Evolutionary conservation across 768 basidiomycete species (phyloP).

Genomic region (Antrodiella citrinella): DNA sequence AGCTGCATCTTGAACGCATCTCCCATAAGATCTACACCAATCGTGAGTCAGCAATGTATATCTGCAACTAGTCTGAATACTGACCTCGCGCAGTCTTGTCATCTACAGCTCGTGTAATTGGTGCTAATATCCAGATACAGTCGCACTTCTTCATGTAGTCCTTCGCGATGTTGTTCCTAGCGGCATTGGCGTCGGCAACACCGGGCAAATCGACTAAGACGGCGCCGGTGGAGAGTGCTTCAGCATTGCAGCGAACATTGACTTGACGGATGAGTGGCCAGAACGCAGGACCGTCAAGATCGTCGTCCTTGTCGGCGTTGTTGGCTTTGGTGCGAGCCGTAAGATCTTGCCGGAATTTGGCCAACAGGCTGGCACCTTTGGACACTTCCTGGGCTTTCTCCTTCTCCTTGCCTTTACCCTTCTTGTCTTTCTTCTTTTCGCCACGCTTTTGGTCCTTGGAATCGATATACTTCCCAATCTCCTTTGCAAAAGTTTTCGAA

Average conservation of each 20-base stretch:
- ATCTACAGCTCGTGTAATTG: constrained; percentile 56
- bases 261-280: constrained; percentile 63
- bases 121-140: constrained; percentile 61
- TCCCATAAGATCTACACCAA: constrained; percentile 42
- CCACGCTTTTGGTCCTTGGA: constrained; percentile 52
- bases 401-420: constrained; percentile 20
- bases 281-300: constrained; percentile 31
- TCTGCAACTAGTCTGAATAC: background rate
- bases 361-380: constrained; percentile 12
- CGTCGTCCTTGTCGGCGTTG: constrained; percentile 27
- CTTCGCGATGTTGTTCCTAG: constrained; percentile 53
- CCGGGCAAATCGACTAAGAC: constrained; percentile 60
- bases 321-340: constrained; percentile 24
- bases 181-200: constrained; percentile 59
- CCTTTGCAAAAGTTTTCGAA: constrained; percentile 43
- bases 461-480: constrained; percentile 58
- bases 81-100: constrained; percentile 55
- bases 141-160: constrained; percentile 61
- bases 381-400: constrained; percentile 9
- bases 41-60: background rate
- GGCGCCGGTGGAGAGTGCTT: constrained; percentile 50
- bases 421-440: constrained; percentile 36
- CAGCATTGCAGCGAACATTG: constrained; percentile 44
- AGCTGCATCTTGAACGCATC: constrained; percentile 58
- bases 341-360: constrained; percentile 7